A percentile compares a stretch with the other conserved stretches of the same genome.
These are phyloP conservation scores for Ceratorhiza oryzae-sativae DNA, from an alignment of 1,284 basidiomycete species.

Conservation along the genomic window DNA sequence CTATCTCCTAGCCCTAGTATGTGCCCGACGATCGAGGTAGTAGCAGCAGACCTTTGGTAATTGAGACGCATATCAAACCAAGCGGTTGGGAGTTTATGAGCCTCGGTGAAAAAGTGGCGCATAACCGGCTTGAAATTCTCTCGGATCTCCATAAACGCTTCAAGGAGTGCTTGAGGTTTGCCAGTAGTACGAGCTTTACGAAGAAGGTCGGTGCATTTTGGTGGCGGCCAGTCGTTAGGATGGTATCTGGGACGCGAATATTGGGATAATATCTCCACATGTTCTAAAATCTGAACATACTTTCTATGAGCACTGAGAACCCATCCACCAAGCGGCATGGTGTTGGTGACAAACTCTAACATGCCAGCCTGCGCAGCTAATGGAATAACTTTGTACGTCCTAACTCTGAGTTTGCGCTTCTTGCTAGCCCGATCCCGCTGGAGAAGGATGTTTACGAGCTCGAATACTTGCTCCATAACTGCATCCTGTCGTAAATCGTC, in stretches of 20 bases:
- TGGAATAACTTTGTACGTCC: constrained; percentile 90
- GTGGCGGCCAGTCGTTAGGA: constrained; percentile 46
- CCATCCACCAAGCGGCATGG: constrained; percentile 71
- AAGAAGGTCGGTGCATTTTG: constrained; percentile 32
- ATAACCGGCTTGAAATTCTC: constrained; percentile 82
- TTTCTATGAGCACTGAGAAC: constrained; percentile 65
- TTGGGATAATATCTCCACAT: no score
- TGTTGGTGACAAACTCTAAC: constrained; percentile 90
- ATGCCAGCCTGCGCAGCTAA: constrained; percentile 83
- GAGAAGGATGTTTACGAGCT: constrained; percentile 85
- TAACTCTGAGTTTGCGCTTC: constrained; percentile 74
- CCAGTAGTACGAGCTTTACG: constrained; percentile 35
- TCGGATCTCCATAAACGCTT: constrained; percentile 62
- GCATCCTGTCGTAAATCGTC: constrained; percentile 97
- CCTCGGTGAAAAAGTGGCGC: constrained; percentile 93
- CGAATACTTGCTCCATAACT: constrained; percentile 98
- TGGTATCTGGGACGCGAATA: constrained; percentile 52
- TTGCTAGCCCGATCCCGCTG: constrained; percentile 75
- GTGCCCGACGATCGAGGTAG: constrained; percentile 93
- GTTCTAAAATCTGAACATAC: constrained; percentile 52
- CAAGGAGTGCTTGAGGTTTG: constrained; percentile 38
- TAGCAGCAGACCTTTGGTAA: constrained; percentile 91
- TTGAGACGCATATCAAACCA: constrained; percentile 95
- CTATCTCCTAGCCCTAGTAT: constrained; percentile 93
- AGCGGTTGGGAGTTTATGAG: constrained; percentile 82